phyloP scores from a whole-genome alignment of 225 moss, liverwort and hornwort species.

The Pseudoscleropodium purum region DNA sequence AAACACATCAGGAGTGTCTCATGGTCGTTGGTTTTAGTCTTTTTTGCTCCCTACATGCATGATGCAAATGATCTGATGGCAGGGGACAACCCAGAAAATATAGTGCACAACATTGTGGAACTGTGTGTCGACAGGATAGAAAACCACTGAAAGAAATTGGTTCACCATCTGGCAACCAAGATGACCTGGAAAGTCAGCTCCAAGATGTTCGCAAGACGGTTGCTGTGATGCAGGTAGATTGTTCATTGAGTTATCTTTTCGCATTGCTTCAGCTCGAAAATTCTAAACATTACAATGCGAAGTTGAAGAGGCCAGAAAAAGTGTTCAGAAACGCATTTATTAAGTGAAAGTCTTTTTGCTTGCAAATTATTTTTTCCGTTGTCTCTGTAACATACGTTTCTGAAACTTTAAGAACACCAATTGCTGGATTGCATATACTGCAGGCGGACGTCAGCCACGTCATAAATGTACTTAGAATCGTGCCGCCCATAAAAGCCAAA shows the following conservation, averaged over 20 bases:
- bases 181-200: constrained; percentile 35
- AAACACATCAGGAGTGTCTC: neutral
- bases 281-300: neutral
- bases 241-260: neutral
- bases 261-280: neutral
- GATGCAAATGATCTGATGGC: neutral
- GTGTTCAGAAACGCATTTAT: neutral
- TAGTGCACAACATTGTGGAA: neutral
- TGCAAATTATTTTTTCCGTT: no score
- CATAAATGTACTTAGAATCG: constrained; percentile 27
- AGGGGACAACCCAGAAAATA: neutral
- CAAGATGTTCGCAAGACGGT: constrained; percentile 30
- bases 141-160: neutral
- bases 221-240: constrained; percentile 21
- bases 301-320: neutral
- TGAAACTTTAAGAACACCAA: neutral
- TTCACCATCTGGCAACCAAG: neutral
- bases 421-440: neutral
- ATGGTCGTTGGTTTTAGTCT: neutral
- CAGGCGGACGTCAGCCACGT: constrained; percentile 34
- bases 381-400: neutral
- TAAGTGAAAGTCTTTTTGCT: neutral
- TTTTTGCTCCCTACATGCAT: neutral
- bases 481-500: constrained; percentile 23
- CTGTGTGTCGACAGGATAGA: neutral